Percentiles rank a stretch among this genome's conserved stretches.
phyloP scores from a whole-genome alignment of 2,329 filamentous ascomycete genomes.

The Cladosporium colombiae region DNA sequence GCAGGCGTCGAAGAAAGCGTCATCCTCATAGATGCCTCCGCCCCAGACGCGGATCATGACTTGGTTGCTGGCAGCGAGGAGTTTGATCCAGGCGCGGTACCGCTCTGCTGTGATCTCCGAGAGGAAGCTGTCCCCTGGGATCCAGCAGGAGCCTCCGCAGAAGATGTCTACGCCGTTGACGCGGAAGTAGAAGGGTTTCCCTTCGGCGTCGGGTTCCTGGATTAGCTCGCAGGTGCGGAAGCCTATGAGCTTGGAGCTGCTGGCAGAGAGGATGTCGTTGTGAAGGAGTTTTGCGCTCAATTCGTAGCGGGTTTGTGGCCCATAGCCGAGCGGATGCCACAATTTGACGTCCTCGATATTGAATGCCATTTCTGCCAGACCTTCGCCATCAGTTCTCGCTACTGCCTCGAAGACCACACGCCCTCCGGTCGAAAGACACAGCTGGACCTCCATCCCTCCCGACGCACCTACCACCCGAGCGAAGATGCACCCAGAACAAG shows the following conservation, averaged over 20 bases:
- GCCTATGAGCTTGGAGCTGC: slow-evolving; percentile 63
- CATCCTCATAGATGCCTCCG: slow-evolving; percentile 75
- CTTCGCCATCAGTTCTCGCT: background rate
- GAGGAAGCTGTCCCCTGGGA: slow-evolving; percentile 77
- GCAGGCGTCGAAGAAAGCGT: slow-evolving; percentile 72
- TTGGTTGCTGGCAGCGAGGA: slow-evolving; percentile 75
- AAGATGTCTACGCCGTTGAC: slow-evolving; percentile 76
- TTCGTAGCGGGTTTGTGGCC: background rate
- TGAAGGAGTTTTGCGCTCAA: background rate
- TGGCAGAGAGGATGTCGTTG: slow-evolving; percentile 50
- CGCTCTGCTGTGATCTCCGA: slow-evolving; percentile 65
- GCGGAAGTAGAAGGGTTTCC: slow-evolving; percentile 76
- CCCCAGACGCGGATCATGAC: slow-evolving; percentile 82
- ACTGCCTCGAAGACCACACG: background rate
- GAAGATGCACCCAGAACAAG: background rate
- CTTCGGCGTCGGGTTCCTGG: slow-evolving; percentile 56
- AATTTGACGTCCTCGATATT: background rate
- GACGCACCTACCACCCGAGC: background rate
- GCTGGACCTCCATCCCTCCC: background rate
- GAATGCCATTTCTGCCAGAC: background rate
- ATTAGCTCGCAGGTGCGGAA: slow-evolving; percentile 60
- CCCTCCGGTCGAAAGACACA: background rate
- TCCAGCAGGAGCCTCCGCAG: slow-evolving; percentile 81
- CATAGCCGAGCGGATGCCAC: background rate
- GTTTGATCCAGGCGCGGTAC: slow-evolving; percentile 74